These are phyloP conservation scores for Penicillium silybi DNA, from an alignment of 495 filamentous ascomycete species.

Conservation along the genomic window DNA sequence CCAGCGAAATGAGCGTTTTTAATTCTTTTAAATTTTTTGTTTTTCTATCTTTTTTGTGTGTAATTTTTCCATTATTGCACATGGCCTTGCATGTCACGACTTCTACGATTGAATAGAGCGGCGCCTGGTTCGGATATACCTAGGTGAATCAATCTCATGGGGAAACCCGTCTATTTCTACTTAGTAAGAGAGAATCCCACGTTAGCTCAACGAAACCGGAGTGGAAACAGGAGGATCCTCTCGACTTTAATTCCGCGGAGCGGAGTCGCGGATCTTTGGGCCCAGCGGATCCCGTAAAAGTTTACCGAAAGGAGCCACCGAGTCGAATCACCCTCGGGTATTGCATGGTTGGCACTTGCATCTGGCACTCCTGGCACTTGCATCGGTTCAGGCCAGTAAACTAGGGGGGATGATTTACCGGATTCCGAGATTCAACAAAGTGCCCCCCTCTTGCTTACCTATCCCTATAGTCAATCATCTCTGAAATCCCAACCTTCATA, in stretches of 20 bases:
- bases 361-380: background rate
- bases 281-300: slow-evolving; percentile 13
- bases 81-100: slow-evolving; percentile 21
- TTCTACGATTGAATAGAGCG: slow-evolving; percentile 17
- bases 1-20: slow-evolving; percentile 45
- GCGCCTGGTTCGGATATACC: slow-evolving; percentile 3
- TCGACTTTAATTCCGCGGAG: slow-evolving; percentile 1
- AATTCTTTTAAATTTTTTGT: no score
- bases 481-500: background rate
- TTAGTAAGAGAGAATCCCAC: no score
- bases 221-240: background rate
- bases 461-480: background rate
- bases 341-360: background rate
- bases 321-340: background rate
- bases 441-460: background rate
- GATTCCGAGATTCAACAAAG: background rate
- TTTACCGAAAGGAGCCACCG: slow-evolving; percentile 8
- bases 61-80: background rate
- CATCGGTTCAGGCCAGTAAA: background rate
- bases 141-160: background rate
- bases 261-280: background rate
- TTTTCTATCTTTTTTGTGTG: background rate
- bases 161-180: background rate
- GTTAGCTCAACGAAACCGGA: no score
- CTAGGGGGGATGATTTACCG: background rate